A percentile compares a stretch with the other conserved stretches of the same genome.
These are phyloP conservation scores for Peronosclerospora sorghi DNA, from an alignment of 352 stramenopile species.

Conservation along the genomic window DNA sequence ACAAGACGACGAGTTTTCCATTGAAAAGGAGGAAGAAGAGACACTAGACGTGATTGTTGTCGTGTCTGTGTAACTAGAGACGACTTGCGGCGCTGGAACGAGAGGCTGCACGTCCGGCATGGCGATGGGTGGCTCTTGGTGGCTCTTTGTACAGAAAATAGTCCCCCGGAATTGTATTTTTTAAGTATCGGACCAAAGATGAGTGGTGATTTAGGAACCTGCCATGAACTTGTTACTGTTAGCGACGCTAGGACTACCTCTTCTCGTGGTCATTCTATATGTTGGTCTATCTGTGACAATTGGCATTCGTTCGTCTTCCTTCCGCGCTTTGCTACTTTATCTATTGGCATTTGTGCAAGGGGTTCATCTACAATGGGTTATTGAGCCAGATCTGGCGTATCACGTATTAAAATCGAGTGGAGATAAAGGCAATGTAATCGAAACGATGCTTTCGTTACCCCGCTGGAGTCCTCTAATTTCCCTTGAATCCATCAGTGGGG, in stretches of 20 bases:
- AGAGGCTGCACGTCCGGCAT: slow-evolving; percentile 15
- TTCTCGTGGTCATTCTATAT: slow-evolving; percentile 1
- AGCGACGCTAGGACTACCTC: not conserved
- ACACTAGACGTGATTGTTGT: not conserved
- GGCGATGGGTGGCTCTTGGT: not conserved
- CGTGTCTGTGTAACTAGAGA: slow-evolving; percentile 1
- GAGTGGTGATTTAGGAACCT: not conserved
- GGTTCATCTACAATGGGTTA: slow-evolving; percentile 20
- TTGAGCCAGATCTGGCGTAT: slow-evolving; percentile 11
- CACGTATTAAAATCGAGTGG: slow-evolving; percentile 12
- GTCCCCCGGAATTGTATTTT: too few species aligned
- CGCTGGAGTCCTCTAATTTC: slow-evolving; percentile 18
- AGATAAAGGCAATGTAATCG: slow-evolving; percentile 21
- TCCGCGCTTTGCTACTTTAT: slow-evolving; percentile 14
- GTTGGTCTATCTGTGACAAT: slow-evolving; percentile 6
- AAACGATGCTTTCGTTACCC: slow-evolving; percentile 11
- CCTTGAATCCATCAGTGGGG: slow-evolving; percentile 20
- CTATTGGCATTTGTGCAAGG: slow-evolving; percentile 13
- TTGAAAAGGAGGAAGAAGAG: slow-evolving; percentile 1
- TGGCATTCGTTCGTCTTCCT: slow-evolving; percentile 17
- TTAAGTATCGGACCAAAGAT: too few species aligned
- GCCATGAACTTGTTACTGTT: slow-evolving; percentile 1
- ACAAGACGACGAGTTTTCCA: not conserved
- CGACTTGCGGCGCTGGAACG: not conserved
- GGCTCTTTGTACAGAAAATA: not conserved